Base-by-base conservation (phyloP, 768 basidiomycete genomes). In the Boletellus ananiceps region DNA sequence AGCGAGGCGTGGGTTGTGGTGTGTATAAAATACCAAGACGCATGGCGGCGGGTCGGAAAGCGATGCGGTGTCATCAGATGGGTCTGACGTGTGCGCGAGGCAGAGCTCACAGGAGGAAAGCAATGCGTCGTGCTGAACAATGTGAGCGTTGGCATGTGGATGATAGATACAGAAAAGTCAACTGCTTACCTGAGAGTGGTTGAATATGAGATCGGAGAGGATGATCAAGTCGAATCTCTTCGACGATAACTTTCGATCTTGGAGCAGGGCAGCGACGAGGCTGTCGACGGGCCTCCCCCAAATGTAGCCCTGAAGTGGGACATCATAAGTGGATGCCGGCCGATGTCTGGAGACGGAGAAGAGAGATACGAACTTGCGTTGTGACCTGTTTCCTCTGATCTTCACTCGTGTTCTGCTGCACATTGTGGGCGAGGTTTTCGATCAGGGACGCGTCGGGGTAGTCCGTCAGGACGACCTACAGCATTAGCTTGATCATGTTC, bases 191-290 rank as follows among this genome's bases (percentile, higher is more conserved):
- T 94, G 91, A 1, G 93, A 93, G 58, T 95, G 93, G 58, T 94
- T 96, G 69, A 95, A 96, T 31, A 97, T 80, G 31, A 98, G 80
- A 69, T 98, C 94, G 2, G 92, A 94, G 48, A 97, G 74, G 52
- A 98, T 83, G 46, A 97, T 77, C 18, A 95, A 61, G 58, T 95
- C 83, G 59, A 90, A 97, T 27, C 70, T 68, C 3, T 57, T 54
- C 32, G 50, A 53, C 4, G 54, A 29, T 5, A 54, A 27, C 5
- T 62, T 57, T 7, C 48, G 35, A 21, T 52, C 52, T 25, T 44
- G 25, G 19, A 66, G 66, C 0, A 66, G 47, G 6, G 53, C 25
- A 9, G 53, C 52, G 18, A 83, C 14, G 35, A 69, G 60, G 8
- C 16, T 7, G 12, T 63, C 43, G 4, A 82, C 72, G 0, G 79